These are phyloP conservation scores for Lablab purpureus DNA, from an alignment of 306 rosid genomes.

Conservation along the genomic window DNA sequence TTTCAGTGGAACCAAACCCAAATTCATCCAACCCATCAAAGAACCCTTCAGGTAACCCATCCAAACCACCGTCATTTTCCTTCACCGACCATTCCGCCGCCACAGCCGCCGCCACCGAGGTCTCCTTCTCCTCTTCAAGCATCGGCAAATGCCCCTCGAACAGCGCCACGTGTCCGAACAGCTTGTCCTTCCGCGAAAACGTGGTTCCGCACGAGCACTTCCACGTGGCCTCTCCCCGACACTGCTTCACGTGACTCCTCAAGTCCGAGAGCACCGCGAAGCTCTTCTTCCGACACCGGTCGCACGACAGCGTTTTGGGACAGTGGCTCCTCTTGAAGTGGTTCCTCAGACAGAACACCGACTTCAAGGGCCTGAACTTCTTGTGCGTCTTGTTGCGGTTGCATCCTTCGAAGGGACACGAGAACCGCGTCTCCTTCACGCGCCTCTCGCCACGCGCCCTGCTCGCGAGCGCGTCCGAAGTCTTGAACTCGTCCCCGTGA, in stretches of 20 bases:
- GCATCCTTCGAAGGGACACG: conserved; percentile 72
- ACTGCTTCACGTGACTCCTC: conserved; percentile 71
- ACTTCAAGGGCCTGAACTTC: conserved; percentile 68
- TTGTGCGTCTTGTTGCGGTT: conserved; percentile 58
- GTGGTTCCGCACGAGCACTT: conserved; percentile 73
- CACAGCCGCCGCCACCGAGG: not conserved
- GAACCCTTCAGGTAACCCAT: conserved; percentile 53
- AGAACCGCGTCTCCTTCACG: conserved; percentile 47
- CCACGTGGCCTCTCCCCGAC: conserved; percentile 68
- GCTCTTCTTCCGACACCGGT: conserved; percentile 68
- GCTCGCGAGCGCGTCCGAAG: conserved; percentile 59
- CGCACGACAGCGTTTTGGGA: conserved; percentile 69
- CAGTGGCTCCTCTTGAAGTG: conserved; percentile 88
- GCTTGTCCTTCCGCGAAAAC: conserved; percentile 73
- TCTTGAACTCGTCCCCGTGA: conserved; percentile 73
- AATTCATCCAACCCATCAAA: conserved; percentile 49
- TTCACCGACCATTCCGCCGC: conserved; percentile 24
- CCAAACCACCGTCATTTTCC: conserved; percentile 8
- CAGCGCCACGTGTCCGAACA: conserved; percentile 72
- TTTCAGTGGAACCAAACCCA: conserved; percentile 22
- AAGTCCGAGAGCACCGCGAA: conserved; percentile 73
- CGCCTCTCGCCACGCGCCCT: conserved; percentile 6
- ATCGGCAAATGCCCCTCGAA: conserved; percentile 71
- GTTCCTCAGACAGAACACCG: conserved; percentile 67
- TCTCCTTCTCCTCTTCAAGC: conserved; percentile 17